A percentile compares a stretch with the other conserved stretches of the same genome.
Conservation (phyloP, 208 protist genomes). For the Leishmania guyanensis region DNA sequence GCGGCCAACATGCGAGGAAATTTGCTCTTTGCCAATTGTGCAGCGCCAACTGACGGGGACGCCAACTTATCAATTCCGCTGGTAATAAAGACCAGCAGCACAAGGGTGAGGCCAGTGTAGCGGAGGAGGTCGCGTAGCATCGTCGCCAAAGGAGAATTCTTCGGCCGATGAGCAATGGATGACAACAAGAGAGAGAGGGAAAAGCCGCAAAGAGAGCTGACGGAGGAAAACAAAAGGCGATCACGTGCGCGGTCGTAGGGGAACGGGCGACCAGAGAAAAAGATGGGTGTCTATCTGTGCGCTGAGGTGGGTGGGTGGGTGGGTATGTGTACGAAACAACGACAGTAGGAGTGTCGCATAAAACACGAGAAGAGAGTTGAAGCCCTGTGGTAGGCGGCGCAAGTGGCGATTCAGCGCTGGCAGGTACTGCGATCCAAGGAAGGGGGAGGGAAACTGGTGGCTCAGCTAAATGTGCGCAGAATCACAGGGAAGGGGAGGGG, state of each 20-base stretch:
- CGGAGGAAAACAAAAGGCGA: conserved; percentile 6
- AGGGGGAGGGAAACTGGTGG: background rate
- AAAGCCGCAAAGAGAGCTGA: background rate
- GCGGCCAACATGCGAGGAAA: conserved; percentile 53
- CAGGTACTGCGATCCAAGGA: background rate
- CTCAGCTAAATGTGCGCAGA: background rate
- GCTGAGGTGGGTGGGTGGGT: background rate
- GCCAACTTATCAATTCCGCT: conserved; percentile 58
- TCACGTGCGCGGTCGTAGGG: background rate
- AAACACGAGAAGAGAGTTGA: background rate
- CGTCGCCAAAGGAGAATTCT: background rate
- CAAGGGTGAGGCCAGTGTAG: conserved; percentile 63
- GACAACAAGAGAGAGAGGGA: background rate
- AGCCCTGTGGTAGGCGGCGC: background rate
- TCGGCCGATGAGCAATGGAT: background rate
- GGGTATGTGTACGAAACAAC: background rate
- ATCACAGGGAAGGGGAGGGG: background rate
- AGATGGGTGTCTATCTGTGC: background rate
- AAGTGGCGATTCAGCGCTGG: background rate
- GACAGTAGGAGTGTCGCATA: background rate
- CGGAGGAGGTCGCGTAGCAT: conserved; percentile 58
- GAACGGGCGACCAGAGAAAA: background rate
- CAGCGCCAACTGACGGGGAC: conserved; percentile 42
- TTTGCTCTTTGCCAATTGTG: conserved; percentile 67
- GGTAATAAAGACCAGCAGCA: conserved; percentile 59